Percentiles rank a stretch among this genome's conserved stretches.
Evolutionary conservation across 352 stramenopile genomes (phyloP).

Genomic region (Porosira glacialis): DNA sequence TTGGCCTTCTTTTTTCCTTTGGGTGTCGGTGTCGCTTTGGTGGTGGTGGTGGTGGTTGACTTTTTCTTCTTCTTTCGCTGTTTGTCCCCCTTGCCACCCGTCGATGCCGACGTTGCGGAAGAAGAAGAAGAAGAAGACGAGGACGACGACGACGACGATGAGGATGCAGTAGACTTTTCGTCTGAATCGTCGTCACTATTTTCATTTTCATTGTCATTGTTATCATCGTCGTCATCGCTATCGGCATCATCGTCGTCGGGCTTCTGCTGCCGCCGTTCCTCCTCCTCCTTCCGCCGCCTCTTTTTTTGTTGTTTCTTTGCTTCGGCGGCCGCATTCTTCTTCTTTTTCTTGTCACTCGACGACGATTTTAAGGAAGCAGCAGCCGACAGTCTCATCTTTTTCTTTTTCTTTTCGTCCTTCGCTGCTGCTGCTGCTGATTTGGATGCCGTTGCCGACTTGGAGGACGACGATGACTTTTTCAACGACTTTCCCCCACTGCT

Average conservation of each 20-base stretch:
- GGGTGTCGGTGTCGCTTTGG: background rate
- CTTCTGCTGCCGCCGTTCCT: background rate
- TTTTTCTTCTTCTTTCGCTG: background rate
- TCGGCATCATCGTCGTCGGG: no score
- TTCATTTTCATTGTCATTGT: no score
- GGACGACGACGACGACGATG: no score
- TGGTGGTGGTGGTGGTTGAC: background rate
- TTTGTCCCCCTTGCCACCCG: slow-evolving; percentile 23
- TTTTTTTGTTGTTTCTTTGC: slow-evolving; percentile 17
- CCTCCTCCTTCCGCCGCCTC: slow-evolving; percentile 5
- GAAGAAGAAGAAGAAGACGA: no score
- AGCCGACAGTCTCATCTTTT: slow-evolving; percentile 1
- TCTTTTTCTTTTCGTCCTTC: slow-evolving; percentile 14
- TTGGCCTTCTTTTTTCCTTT: background rate
- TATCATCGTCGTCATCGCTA: no score
- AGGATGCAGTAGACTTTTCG: no score
- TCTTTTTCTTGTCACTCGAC: slow-evolving; percentile 9
- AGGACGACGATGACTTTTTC: no score
- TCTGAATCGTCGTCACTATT: no score
- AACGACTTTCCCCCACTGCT: slow-evolving; percentile 17
- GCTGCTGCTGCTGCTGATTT: no score
- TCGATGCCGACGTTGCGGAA: no score
- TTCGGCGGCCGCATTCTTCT: background rate
- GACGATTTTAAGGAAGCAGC: no score
- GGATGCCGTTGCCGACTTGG: background rate